These are phyloP conservation scores for Vitis vinifera DNA, from an alignment of 164 flowering plant species.

Conservation along the genomic window ASM3070453v1 NC_081820.1:22821501-22822000, in stretches of 20 bases:
- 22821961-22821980: no score
- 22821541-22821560: not conserved
- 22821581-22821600: not conserved
- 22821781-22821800: not conserved
- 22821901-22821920: no score
- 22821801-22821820: not conserved
- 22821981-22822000: no score
- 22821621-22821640: not conserved
- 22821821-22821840: no score
- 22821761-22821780: not conserved
- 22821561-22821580: not conserved
- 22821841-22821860: no score
- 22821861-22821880: no score
- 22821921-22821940: no score
- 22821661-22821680: not conserved
- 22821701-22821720: not conserved
- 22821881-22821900: no score
- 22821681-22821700: not conserved
- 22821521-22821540: conserved; percentile 33
- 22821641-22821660: not conserved
- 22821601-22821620: not conserved
- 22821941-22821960: no score
- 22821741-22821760: not conserved
- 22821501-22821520: conserved; percentile 94
- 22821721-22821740: not conserved